Evolutionary conservation across 305 asterid genomes (phyloP), one percentile per base, ranked within the genome.

Genomic region (Solanum chacoense): DNA sequence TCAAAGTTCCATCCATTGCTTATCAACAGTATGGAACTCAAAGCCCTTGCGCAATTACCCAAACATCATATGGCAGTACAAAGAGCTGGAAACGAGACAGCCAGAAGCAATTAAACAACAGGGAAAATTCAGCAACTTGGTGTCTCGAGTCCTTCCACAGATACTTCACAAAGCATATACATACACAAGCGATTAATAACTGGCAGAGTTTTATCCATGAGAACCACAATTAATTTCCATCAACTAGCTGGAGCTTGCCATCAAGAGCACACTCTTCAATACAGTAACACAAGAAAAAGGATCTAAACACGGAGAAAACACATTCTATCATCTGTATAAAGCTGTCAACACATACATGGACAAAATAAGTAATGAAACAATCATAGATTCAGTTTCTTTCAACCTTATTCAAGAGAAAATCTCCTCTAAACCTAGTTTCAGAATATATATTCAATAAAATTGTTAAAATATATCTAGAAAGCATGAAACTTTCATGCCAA

Each of bases 401-500:
- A 22, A 59, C 50, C 31, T 84, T 59, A 84, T 84, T 84, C 50
- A 34, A 59, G 87, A 84, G 50, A 34, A 84, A 20, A 34, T 11
- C 74, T 50, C 87, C 32, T 84, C 50, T 84, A 84, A 84, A 22
- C 87, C 87, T 84, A 84, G 24, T 84, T 55, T 84, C 87, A 84
- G 75, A 59, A 84, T 32, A 55, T 84, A 84, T 84, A 84, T 84
- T 84, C 75, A 84, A 84, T 55, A 84, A 55, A 84, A 84, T 32
- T 34, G 40, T 55, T 59, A 22, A 84, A 55, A 59, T 32, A 84
- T 59, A 84, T 32, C 87, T 84, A 84, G 40, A 78, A 79, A 88
- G 89, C 90, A 87, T 72, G 91, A 88, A 77, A 16, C 84, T 87
- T 88, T 65, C 88, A 90, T 85, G 88, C 88, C 73, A 29, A 87